phyloP scores from a whole-genome alignment of 2,329 filamentous ascomycete genomes.

The Epichloe festucae region DNA sequence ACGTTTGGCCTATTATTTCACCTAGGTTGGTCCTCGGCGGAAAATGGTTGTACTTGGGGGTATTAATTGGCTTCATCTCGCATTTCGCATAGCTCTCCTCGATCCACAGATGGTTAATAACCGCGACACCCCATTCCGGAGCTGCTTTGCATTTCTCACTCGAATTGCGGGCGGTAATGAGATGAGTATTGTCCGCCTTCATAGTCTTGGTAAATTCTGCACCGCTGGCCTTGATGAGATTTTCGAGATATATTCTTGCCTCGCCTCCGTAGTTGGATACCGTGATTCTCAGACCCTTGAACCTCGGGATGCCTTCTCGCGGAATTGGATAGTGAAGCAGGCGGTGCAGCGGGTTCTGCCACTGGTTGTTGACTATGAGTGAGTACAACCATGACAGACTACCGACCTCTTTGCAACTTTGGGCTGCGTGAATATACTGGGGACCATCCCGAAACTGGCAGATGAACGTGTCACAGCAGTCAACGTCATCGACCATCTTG shows the following conservation, averaged over 20 bases:
- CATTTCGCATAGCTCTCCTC: constrained; percentile 95
- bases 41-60: constrained; percentile 72
- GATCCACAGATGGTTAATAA: constrained; percentile 92
- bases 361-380: constrained; percentile 76
- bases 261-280: constrained; percentile 96
- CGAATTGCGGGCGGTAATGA: constrained; percentile 77
- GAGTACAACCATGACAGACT: constrained; percentile 92
- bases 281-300: constrained; percentile 65
- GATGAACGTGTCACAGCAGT: constrained; percentile 69
- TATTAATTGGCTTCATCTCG: constrained; percentile 57
- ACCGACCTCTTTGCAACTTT: constrained; percentile 69
- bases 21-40: constrained; percentile 81
- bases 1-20: constrained; percentile 83
- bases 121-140: constrained; percentile 78
- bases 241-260: constrained; percentile 84
- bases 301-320: constrained; percentile 63
- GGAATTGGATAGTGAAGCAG: constrained; percentile 86
- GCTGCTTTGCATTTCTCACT: constrained; percentile 93
- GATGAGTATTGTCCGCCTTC: constrained; percentile 88
- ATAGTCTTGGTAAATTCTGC: constrained; percentile 90
- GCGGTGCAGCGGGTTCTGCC: constrained; percentile 72
- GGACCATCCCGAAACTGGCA: constrained; percentile 75
- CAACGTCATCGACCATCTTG: constrained; percentile 47
- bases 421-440: constrained; percentile 66
- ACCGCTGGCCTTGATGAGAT: constrained; percentile 71